These are phyloP conservation scores for Beauveria brongniartii DNA, from an alignment of 2,329 filamentous ascomycete species.

Conservation along the genomic window DNA sequence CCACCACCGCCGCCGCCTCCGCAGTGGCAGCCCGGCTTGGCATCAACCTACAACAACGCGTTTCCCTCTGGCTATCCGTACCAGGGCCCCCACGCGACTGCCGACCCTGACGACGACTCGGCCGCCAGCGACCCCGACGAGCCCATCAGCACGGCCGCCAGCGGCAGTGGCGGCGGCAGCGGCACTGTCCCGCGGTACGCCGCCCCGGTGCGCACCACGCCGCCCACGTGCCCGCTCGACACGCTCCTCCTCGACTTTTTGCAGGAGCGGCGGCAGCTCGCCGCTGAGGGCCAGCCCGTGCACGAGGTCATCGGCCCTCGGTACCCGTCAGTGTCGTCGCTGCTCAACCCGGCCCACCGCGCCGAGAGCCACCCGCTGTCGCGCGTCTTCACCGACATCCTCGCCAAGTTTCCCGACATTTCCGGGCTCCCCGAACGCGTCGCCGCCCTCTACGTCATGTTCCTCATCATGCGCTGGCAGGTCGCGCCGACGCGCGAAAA, in stretches of 20 bases:
- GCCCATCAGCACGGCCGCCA: neutral
- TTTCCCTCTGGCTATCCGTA: neutral
- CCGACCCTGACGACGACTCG: neutral
- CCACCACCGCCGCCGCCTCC: neutral
- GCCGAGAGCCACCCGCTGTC: conserved; percentile 67
- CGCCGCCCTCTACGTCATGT: conserved; percentile 78
- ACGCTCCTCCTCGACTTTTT: conserved; percentile 74
- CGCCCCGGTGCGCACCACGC: conserved; percentile 47
- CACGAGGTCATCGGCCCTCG: conserved; percentile 64
- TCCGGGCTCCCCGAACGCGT: conserved; percentile 72
- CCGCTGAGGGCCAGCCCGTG: conserved; percentile 54
- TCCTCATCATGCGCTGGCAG: conserved; percentile 78
- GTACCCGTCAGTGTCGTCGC: conserved; percentile 71
- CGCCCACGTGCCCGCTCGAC: conserved; percentile 70
- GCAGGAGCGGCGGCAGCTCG: conserved; percentile 56
- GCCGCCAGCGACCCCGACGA: conserved; percentile 3
- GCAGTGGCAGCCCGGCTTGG: neutral
- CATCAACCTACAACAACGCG: neutral
- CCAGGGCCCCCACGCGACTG: neutral
- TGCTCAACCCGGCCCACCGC: conserved; percentile 62
- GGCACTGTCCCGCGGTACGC: conserved; percentile 18
- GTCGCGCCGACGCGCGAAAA: conserved; percentile 72
- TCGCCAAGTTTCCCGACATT: conserved; percentile 76
- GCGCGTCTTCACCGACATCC: conserved; percentile 77
- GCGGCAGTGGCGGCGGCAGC: neutral